Conservation (phyloP, 768 basidiomycete species). For the Boletus subcaerulescens region DNA sequence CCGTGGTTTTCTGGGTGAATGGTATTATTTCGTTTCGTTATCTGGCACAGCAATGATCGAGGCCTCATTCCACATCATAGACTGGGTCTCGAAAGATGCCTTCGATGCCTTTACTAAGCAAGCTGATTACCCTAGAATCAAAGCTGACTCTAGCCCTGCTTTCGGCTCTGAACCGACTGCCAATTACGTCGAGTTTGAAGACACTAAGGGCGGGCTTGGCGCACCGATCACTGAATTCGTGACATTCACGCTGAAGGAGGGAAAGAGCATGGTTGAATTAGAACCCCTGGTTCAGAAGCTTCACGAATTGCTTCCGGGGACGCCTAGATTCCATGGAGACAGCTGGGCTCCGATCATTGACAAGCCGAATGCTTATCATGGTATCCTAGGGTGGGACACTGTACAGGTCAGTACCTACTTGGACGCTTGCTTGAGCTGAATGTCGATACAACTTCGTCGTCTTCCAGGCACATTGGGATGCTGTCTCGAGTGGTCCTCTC, state of each 20-base stretch:
- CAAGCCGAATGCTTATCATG: slow-evolving; percentile 21
- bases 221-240: slow-evolving; percentile 35
- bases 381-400: slow-evolving; percentile 38
- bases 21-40: slow-evolving; percentile 3
- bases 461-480: slow-evolving; percentile 34
- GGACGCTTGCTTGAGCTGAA: not conserved
- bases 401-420: slow-evolving; percentile 24
- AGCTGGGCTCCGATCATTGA: slow-evolving; percentile 27
- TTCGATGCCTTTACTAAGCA: slow-evolving; percentile 12
- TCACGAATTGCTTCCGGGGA: slow-evolving; percentile 17
- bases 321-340: slow-evolving; percentile 26
- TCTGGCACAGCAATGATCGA: slow-evolving; percentile 6
- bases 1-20: slow-evolving; percentile 27
- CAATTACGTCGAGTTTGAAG: slow-evolving; percentile 22
- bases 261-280: slow-evolving; percentile 16
- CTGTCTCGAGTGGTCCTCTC: slow-evolving; percentile 27
- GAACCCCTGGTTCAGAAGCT: slow-evolving; percentile 22
- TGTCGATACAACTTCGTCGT: not conserved
- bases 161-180: slow-evolving; percentile 18
- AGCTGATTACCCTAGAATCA: slow-evolving; percentile 2
- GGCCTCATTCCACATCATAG: slow-evolving; percentile 10
- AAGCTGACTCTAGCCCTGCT: slow-evolving; percentile 4
- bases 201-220: slow-evolving; percentile 13
- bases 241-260: slow-evolving; percentile 31
- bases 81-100: slow-evolving; percentile 25